Conservation (phyloP, 2,329 filamentous ascomycete species). For the Ceratocystis cacaofunesta region DNA sequence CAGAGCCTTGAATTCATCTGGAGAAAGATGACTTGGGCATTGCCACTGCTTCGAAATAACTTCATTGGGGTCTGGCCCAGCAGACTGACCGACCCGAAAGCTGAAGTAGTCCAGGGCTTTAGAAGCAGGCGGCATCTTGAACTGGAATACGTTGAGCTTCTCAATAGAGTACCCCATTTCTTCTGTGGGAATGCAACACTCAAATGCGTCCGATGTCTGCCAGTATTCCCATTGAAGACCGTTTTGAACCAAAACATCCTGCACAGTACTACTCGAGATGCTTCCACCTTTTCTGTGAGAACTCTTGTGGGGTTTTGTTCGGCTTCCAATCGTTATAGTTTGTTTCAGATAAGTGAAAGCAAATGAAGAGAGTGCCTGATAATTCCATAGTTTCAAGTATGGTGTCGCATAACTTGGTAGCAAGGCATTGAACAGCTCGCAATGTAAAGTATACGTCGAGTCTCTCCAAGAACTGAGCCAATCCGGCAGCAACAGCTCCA, state of each 20-base stretch:
- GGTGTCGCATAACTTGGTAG: slow-evolving; percentile 28
- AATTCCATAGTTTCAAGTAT: slow-evolving; percentile 23
- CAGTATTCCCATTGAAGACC: slow-evolving; percentile 29
- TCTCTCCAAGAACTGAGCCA: slow-evolving; percentile 7
- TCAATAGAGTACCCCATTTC: slow-evolving; percentile 7
- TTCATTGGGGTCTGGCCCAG: slow-evolving; percentile 29
- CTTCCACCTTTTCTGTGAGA: slow-evolving; percentile 24
- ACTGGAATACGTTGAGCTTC: slow-evolving; percentile 25
- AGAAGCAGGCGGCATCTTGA: slow-evolving; percentile 25
- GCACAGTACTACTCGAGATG: slow-evolving; percentile 21
- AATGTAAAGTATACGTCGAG: neutral
- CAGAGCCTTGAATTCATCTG: slow-evolving; percentile 42
- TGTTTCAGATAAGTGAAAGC: no score
- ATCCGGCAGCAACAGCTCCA: slow-evolving; percentile 34
- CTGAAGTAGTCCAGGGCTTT: slow-evolving; percentile 28
- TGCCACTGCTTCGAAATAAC: slow-evolving; percentile 34
- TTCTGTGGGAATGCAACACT: neutral
- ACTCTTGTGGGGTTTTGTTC: slow-evolving; percentile 24
- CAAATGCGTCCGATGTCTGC: slow-evolving; percentile 20
- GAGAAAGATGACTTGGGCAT: slow-evolving; percentile 34
- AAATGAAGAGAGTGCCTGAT: neutral
- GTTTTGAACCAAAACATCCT: slow-evolving; percentile 32
- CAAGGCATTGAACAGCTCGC: slow-evolving; percentile 30
- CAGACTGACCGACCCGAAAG: slow-evolving; percentile 20
- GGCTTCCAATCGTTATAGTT: slow-evolving; percentile 22